These are phyloP conservation scores for Paraphoma sp. DNA, from an alignment of 2,329 filamentous ascomycete genomes.

Conservation along the genomic window DNA sequence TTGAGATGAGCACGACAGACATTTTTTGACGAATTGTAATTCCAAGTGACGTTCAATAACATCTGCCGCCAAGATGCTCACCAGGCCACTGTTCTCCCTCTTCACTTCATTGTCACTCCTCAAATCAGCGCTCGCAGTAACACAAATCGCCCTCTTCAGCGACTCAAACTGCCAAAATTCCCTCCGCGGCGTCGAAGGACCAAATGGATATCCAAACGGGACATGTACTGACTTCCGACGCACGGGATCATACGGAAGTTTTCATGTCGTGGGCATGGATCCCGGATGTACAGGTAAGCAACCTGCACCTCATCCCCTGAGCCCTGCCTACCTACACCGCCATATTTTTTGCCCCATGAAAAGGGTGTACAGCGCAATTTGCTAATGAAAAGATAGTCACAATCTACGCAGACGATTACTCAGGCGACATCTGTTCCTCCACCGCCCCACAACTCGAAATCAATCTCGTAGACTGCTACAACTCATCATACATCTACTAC, in stretches of 20 bases:
- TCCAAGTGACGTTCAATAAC: background rate
- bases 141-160: constrained; percentile 9
- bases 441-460: constrained; percentile 8
- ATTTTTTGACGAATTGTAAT: background rate
- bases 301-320: background rate
- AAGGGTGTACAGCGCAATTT: background rate
- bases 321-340: background rate
- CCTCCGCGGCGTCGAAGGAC: constrained; percentile 12
- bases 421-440: constrained; percentile 1
- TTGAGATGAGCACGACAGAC: background rate
- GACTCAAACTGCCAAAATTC: constrained; percentile 17
- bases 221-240: constrained; percentile 20
- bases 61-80: background rate
- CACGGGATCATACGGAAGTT: constrained; percentile 21
- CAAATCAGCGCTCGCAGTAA: background rate
- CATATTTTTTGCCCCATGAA: background rate
- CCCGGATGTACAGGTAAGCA: constrained; percentile 30
- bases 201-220: constrained; percentile 24
- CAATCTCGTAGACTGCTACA: constrained; percentile 9
- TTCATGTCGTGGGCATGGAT: constrained; percentile 33
- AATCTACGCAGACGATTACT: constrained; percentile 8
- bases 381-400: constrained; percentile 4
- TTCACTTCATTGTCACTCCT: background rate
- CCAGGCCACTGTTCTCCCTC: background rate
- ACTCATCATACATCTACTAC: constrained; percentile 14